Percentiles rank a stretch among this genome's conserved stretches.
Conservation (phyloP, 164 flowering plant species). For the Umbilicus rupestris region DNA sequence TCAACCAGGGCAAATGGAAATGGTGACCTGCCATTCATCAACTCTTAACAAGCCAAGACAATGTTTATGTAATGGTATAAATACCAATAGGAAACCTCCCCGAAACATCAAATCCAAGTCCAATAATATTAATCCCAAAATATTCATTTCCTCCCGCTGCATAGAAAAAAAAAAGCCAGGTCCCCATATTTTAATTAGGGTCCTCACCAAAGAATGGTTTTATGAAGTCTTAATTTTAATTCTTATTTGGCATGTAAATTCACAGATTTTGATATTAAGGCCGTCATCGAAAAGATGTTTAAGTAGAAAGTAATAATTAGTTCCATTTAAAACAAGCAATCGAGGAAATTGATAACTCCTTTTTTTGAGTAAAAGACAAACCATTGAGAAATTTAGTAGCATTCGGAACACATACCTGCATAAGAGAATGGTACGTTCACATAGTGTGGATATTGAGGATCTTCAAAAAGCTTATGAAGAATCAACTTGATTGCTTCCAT, state of each 20-base stretch:
- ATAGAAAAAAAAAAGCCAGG: too few species aligned
- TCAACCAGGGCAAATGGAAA: too few species aligned
- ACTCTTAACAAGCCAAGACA: too few species aligned
- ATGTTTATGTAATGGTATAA: too few species aligned
- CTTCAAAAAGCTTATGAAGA: constrained; percentile 67
- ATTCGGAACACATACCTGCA: constrained; percentile 43
- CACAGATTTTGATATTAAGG: background rate
- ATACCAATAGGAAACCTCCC: too few species aligned
- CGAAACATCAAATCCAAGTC: too few species aligned
- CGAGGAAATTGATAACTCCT: background rate
- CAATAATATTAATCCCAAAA: too few species aligned
- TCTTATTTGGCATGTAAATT: background rate
- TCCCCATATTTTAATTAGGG: too few species aligned
- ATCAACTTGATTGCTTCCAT: constrained; percentile 72
- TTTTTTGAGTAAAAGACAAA: background rate
- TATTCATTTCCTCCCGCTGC: too few species aligned
- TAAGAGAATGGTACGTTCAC: constrained; percentile 69
- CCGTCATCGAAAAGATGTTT: background rate
- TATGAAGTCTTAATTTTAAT: background rate
- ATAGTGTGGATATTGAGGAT: constrained; percentile 66
- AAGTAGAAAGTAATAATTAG: background rate
- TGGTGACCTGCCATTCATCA: too few species aligned
- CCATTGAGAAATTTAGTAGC: constrained; percentile 1
- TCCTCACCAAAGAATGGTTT: too few species aligned
- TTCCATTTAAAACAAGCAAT: background rate